Evolutionary conservation across 1,139 yeast species (phyloP).

Genomic region (Taphrina deformans): DNA sequence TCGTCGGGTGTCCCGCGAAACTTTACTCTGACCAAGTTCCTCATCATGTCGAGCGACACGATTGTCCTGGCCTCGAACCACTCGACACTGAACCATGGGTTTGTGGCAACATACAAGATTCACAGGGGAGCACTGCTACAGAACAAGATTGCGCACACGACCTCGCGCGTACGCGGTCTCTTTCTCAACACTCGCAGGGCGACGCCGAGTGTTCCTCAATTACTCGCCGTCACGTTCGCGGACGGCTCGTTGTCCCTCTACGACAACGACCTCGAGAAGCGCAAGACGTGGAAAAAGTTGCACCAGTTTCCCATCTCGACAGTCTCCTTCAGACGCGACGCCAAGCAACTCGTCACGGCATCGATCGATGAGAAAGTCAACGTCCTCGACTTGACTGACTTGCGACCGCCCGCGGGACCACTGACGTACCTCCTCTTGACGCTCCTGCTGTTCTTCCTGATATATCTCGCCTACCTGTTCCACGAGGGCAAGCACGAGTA

Average conservation of each 20-base stretch:
- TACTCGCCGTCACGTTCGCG: constrained; percentile 4
- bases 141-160: constrained; percentile 5
- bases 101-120: constrained; percentile 17
- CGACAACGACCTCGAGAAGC: not conserved
- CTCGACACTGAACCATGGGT: constrained; percentile 1
- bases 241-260: constrained; percentile 10
- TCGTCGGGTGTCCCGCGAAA: constrained; percentile 3
- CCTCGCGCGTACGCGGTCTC: constrained; percentile 10
- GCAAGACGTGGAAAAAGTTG: constrained; percentile 4
- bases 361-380: constrained; percentile 31
- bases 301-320: constrained; percentile 28
- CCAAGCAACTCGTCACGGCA: constrained; percentile 14
- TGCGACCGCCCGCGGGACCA: not conserved
- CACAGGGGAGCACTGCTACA: constrained; percentile 21
- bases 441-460: not conserved
- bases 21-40: constrained; percentile 7
- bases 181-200: constrained; percentile 9
- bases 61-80: constrained; percentile 19
- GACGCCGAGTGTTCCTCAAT: constrained; percentile 1
- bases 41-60: constrained; percentile 4
- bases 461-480: not conserved
- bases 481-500: not conserved
- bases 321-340: constrained; percentile 12
- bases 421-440: not conserved
- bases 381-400: constrained; percentile 21